Evolutionary conservation across 2,329 filamentous ascomycete genomes (phyloP).

Genomic region (Exophiala alcalophila): DNA sequence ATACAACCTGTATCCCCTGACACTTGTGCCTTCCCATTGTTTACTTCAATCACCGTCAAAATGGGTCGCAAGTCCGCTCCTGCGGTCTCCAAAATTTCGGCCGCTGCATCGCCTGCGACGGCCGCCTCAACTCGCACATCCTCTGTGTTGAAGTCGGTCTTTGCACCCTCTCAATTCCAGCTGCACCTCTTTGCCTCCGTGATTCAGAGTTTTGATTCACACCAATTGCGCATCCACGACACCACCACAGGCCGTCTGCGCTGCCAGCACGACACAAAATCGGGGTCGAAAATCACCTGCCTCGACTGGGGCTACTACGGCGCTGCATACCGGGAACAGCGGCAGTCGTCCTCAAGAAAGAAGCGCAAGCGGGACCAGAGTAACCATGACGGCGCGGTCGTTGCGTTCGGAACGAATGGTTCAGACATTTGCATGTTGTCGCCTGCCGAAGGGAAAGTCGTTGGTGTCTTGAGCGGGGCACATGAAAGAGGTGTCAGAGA

Average conservation of each 20-base stretch:
- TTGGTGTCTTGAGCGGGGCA: constrained; percentile 44
- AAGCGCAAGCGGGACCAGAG: constrained; percentile 49
- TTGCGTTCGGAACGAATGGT: constrained; percentile 50
- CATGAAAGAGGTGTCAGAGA: constrained; percentile 50
- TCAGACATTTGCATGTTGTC: constrained; percentile 52
- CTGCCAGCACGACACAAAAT: constrained; percentile 49
- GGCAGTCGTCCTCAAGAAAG: constrained; percentile 43
- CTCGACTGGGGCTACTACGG: constrained; percentile 51
- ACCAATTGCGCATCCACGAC: constrained; percentile 53
- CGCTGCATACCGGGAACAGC: constrained; percentile 32
- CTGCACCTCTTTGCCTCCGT: constrained; percentile 54
- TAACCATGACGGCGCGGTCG: constrained; percentile 43
- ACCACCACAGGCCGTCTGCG: constrained; percentile 49
- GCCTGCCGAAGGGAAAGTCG: constrained; percentile 46
- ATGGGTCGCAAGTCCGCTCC: constrained; percentile 49
- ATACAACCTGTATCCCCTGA: too few relatives aligned
- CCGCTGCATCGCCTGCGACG: constrained; percentile 39
- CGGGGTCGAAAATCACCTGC: constrained; percentile 48
- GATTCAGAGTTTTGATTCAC: constrained; percentile 52
- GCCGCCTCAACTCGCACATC: constrained; percentile 41
- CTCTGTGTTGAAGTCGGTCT: constrained; percentile 49
- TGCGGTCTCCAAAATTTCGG: constrained; percentile 45
- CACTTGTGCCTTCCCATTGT: too few relatives aligned
- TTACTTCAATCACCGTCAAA: constrained; percentile 30
- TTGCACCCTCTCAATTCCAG: constrained; percentile 51